Percentiles rank a stretch among this genome's conserved stretches.
phyloP scores from a whole-genome alignment of 2,329 filamentous ascomycete species.

The Mycosphaerella sp. region DNA sequence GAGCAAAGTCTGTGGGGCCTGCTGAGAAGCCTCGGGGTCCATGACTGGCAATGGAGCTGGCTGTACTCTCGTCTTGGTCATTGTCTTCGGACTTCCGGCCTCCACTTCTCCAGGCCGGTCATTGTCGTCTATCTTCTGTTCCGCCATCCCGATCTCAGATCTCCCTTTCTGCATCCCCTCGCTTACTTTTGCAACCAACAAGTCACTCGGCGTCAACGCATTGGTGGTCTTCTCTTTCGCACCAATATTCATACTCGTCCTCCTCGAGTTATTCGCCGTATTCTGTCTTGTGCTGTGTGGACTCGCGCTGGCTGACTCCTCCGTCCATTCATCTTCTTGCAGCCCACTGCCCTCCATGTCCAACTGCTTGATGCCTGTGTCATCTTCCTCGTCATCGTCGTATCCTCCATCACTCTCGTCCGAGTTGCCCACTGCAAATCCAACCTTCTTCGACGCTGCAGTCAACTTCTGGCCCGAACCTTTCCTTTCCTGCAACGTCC shows the following conservation, averaged over 20 bases:
- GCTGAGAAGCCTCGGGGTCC: not conserved
- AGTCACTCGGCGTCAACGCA: constrained; percentile 13
- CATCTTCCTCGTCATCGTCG: constrained; percentile 25
- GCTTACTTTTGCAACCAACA: constrained; percentile 10
- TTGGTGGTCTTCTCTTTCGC: constrained; percentile 19
- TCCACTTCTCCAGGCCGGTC: constrained; percentile 14
- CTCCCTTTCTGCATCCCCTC: constrained; percentile 7
- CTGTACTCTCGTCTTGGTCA: constrained; percentile 7
- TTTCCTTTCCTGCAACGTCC: constrained; percentile 5
- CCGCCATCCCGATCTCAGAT: not conserved
- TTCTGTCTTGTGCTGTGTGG: constrained; percentile 34
- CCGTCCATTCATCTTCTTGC: constrained; percentile 35
- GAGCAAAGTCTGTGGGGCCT: not conserved
- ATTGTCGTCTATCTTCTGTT: constrained; percentile 8
- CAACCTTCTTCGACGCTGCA: constrained; percentile 26
- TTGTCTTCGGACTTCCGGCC: constrained; percentile 9
- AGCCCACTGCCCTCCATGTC: constrained; percentile 28
- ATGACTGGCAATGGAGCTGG: not conserved
- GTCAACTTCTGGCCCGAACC: constrained; percentile 9
- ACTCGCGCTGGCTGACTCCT: constrained; percentile 33
- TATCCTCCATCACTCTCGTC: constrained; percentile 16
- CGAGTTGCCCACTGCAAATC: constrained; percentile 29
- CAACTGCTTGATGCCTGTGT: constrained; percentile 5
- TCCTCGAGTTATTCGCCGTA: constrained; percentile 34
- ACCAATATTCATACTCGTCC: constrained; percentile 23